phyloP scores from a whole-genome alignment of 441 rosid genomes.

The Macaranga tanarius region DNA sequence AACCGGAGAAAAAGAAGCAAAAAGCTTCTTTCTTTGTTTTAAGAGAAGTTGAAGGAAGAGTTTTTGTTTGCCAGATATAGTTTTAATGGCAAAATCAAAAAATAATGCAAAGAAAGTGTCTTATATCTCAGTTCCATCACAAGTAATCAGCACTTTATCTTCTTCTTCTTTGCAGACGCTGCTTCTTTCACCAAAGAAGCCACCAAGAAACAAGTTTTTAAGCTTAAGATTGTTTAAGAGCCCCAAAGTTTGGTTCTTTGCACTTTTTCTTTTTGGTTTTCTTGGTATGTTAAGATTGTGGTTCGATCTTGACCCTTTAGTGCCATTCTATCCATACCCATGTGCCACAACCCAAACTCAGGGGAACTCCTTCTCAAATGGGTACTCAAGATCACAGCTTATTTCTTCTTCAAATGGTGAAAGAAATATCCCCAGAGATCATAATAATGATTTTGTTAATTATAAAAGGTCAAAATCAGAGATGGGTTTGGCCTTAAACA shows the following conservation, averaged over 20 bases:
- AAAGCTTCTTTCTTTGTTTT: too few relatives aligned
- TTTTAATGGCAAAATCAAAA: conserved; percentile 57
- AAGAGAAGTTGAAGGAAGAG: too few relatives aligned
- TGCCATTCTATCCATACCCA: conserved; percentile 53
- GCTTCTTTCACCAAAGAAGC: conserved; percentile 54
- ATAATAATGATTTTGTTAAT: neutral
- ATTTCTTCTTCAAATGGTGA: conserved; percentile 19
- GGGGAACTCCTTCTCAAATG: conserved; percentile 19
- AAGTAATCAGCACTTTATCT: conserved; percentile 57
- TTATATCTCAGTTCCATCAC: conserved; percentile 75
- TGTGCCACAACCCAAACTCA: conserved; percentile 38
- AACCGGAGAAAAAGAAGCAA: too few relatives aligned
- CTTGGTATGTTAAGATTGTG: conserved; percentile 48
- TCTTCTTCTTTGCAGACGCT: conserved; percentile 61
- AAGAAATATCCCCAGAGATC: neutral
- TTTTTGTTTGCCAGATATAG: too few relatives aligned
- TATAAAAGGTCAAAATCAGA: conserved; percentile 7
- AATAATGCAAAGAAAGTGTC: conserved; percentile 41
- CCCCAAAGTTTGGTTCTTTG: conserved; percentile 51
- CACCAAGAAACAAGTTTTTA: conserved; percentile 34
- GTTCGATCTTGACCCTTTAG: conserved; percentile 44
- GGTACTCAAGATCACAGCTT: conserved; percentile 27
- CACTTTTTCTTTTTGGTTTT: conserved; percentile 56
- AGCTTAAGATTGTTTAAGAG: conserved; percentile 32
- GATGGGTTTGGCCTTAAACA: conserved; percentile 22